phyloP scores from a whole-genome alignment of 2,329 filamentous ascomycete genomes.

The Colletotrichum cordylinicola region DNA sequence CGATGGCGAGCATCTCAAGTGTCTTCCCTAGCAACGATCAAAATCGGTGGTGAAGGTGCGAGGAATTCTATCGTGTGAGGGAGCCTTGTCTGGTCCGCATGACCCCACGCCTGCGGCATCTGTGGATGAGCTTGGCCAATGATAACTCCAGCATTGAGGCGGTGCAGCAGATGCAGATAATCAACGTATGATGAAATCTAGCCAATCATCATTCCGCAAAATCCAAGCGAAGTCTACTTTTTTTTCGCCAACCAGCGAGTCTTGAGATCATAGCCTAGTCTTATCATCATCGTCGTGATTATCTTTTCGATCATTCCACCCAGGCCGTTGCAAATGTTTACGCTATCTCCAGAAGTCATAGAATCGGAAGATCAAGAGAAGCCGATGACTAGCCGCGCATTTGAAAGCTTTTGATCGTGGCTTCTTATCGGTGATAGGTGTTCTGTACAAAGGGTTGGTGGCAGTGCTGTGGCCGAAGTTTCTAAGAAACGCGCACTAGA shows the following conservation, averaged over 20 bases:
- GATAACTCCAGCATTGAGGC: not conserved
- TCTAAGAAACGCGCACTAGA: no score
- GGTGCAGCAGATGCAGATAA: not conserved
- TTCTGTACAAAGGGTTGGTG: no score
- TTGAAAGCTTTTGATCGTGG: no score
- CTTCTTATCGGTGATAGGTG: no score
- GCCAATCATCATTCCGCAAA: not conserved
- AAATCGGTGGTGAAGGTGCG: not conserved
- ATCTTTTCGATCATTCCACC: no score
- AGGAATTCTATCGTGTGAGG: not conserved
- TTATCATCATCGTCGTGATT: no score
- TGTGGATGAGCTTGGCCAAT: not conserved
- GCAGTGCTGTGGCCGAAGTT: no score
- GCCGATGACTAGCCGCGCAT: no score
- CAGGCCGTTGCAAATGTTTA: no score
- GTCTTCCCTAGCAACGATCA: not conserved
- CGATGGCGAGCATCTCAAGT: not conserved
- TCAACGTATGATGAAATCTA: not conserved
- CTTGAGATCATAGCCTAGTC: no score
- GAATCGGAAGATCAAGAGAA: no score
- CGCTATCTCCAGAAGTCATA: no score
- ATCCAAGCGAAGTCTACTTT: not conserved
- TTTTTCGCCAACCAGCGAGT: not conserved
- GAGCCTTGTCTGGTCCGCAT: not conserved
- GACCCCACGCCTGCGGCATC: fast-evolving